Conservation (phyloP, 164 flowering plant species). For the Tetracentron sinense region DNA sequence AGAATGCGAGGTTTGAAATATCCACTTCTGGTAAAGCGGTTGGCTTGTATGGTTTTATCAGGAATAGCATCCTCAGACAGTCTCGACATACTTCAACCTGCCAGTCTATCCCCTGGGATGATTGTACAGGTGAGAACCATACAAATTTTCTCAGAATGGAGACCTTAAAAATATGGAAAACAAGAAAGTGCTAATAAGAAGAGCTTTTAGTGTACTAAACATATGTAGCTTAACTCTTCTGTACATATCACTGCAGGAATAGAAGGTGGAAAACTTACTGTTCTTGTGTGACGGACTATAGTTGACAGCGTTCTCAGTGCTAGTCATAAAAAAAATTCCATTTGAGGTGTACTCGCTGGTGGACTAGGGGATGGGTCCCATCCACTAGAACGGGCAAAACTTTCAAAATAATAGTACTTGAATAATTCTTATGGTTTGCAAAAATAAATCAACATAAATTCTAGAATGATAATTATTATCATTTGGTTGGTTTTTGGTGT, state of each 20-base stretch:
- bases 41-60: constrained; percentile 86
- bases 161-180: not conserved
- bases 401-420: too few species aligned
- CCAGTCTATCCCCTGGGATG: constrained; percentile 47
- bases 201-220: not conserved
- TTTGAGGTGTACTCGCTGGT: too few species aligned
- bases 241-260: not conserved
- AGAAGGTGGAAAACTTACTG: not conserved
- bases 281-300: not conserved
- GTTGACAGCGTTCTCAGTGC: not conserved
- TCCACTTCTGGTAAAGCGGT: constrained; percentile 78
- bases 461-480: too few species aligned
- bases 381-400: too few species aligned
- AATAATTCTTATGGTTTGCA: too few species aligned
- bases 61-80: constrained; percentile 53
- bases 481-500: not conserved
- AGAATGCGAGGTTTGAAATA: constrained; percentile 73
- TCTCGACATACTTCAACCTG: constrained; percentile 85
- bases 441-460: too few species aligned
- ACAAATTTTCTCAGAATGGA: constrained; percentile 1
- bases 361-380: too few species aligned
- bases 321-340: not conserved
- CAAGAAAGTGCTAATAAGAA: not conserved
- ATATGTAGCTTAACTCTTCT: not conserved
- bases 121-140: constrained; percentile 41